Conservation (phyloP, 2,329 filamentous ascomycete genomes). For the Arachnomyces sp. region DNA sequence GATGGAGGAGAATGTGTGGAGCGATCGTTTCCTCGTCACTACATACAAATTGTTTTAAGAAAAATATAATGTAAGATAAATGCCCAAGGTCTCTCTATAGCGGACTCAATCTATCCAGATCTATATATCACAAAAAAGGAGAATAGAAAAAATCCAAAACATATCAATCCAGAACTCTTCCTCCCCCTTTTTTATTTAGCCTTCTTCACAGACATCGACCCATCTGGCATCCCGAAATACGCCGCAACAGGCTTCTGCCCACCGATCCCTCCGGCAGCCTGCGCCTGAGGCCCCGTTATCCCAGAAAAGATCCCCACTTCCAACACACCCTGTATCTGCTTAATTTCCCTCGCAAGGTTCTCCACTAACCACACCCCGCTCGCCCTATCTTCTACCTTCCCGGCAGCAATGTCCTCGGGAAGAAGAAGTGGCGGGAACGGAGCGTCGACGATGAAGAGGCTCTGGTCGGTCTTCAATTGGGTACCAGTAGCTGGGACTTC, state of each 20-base stretch:
- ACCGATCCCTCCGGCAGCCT: constrained; percentile 53
- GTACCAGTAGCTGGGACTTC: constrained; percentile 67
- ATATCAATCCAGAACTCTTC: not conserved
- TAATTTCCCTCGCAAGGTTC: constrained; percentile 64
- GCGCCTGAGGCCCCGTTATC: constrained; percentile 64
- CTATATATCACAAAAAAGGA: too few relatives aligned
- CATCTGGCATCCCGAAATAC: constrained; percentile 88
- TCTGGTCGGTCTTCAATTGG: constrained; percentile 77
- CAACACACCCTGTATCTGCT: constrained; percentile 75
- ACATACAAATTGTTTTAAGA: not conserved
- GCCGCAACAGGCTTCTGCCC: constrained; percentile 88
- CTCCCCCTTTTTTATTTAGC: constrained; percentile 24
- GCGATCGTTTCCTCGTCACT: not conserved
- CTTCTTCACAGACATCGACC: constrained; percentile 52
- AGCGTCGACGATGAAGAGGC: constrained; percentile 86
- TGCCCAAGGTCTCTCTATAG: constrained; percentile 4
- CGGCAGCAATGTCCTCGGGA: constrained; percentile 45
- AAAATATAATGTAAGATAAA: not conserved
- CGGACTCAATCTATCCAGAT: constrained; percentile 4
- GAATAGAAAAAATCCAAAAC: too few relatives aligned
- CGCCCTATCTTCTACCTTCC: constrained; percentile 47
- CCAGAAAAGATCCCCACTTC: constrained; percentile 90
- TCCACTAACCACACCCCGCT: constrained; percentile 74
- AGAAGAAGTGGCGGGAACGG: constrained; percentile 71
- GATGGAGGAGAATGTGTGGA: too few relatives aligned